Base-by-base conservation (phyloP, 2,329 filamentous ascomycete species). In the Fusarium nematophilum region DNA sequence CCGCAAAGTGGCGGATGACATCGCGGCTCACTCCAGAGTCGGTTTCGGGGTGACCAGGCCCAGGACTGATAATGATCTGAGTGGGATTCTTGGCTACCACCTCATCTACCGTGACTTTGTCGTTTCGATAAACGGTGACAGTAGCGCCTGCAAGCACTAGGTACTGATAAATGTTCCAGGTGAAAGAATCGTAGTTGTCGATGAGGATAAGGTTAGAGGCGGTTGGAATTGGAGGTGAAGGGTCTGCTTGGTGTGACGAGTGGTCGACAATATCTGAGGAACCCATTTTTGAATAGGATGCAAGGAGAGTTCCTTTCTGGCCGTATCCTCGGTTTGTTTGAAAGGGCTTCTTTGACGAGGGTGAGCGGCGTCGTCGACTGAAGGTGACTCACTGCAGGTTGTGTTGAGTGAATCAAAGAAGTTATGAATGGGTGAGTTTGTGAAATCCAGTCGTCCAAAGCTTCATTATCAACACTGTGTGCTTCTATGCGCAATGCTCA, bases 141-240 rank as follows among this genome's bases (percentile, higher is more conserved):
- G 82, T 90, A 23, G 96, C 95, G 26, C 95, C 95, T 75, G 98
- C 95, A n/a, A 99, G 87, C 6, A 94, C 90, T 2, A 99, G 87
- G 72, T 99, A 99, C 76, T 99, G 96, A 76, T 98, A 99, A 55
- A 99, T 92, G 73, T 99, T 99, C 92, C 93, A 99, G 55, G 94
- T 97, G 76, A 99, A 99, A 4, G 95, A 98, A 77, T 99, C 95
- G 77, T 98, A 99, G 78, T 99, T 99, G 82, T 99, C 95, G 70
- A 99, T 97, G 62, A 99, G 84, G 61, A 99, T 86, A 54, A 99
- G 84, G 76, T 98, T 98, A 53, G 90, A 91, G 21, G 95, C 95
- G 44, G 88, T 93, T 18, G 89, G 75, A 47, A 97, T 82, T 29
- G 88, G 87, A 46, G 88, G 81, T 25, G 89, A 88, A 46, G 90